Conservation (phyloP, 1,284 basidiomycete genomes). For the Coniferiporia weirii region DNA sequence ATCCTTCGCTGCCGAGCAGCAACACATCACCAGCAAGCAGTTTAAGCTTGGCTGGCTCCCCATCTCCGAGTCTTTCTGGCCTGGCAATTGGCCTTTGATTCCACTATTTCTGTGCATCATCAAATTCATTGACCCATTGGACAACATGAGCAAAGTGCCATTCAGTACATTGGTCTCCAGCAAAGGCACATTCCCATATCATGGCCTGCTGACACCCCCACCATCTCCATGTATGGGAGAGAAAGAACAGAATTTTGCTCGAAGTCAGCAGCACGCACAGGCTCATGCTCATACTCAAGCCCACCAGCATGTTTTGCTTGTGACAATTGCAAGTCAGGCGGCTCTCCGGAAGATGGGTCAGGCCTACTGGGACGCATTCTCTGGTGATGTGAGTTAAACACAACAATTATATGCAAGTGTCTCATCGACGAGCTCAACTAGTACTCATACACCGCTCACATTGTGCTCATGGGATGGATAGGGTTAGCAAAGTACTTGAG, state of each 20-base stretch:
- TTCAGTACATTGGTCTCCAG: constrained; percentile 46
- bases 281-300: constrained; percentile 25
- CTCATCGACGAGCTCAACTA: constrained; percentile 49
- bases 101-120: constrained; percentile 42
- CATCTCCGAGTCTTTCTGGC: constrained; percentile 32
- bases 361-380: constrained; percentile 81
- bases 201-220: constrained; percentile 6
- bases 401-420: constrained; percentile 43
- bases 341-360: constrained; percentile 57
- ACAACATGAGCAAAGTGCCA: constrained; percentile 17
- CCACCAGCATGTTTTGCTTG: constrained; percentile 48
- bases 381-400: constrained; percentile 32
- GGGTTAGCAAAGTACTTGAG: constrained; percentile 70
- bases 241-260: constrained; percentile 13
- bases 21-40: constrained; percentile 25
- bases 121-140: constrained; percentile 13
- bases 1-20: constrained; percentile 32
- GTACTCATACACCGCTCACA: constrained; percentile 44
- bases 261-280: constrained; percentile 19
- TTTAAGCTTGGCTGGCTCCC: not conserved
- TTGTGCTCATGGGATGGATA: constrained; percentile 65
- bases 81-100: constrained; percentile 50
- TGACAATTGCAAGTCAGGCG: constrained; percentile 66
- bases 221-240: constrained; percentile 18
- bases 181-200: constrained; percentile 34